Evolutionary conservation across 352 stramenopile genomes (phyloP).

Genomic region (Phytophthora cajani): DNA sequence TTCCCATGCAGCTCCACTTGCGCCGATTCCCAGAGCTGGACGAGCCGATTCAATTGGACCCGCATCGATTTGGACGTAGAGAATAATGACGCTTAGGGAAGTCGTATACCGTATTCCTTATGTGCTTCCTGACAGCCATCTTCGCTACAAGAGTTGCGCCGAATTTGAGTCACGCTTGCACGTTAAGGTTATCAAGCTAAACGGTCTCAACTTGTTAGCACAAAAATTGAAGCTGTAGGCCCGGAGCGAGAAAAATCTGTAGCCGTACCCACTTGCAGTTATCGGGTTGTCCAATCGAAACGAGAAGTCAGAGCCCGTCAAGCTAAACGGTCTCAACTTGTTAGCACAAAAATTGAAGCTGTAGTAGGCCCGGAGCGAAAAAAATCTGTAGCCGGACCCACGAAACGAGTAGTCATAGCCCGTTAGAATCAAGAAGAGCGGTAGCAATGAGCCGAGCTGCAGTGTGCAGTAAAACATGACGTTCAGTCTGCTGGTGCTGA

Average conservation of each 20-base stretch:
- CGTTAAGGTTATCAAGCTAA: no score
- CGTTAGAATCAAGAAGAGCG: not conserved
- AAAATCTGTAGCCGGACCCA: not conserved
- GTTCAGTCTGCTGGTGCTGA: not conserved
- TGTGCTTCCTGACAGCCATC: no score
- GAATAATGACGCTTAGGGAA: no score
- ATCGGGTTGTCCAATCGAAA: not conserved
- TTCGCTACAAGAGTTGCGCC: no score
- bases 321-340: no score
- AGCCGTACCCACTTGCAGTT: not conserved
- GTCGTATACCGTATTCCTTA: no score
- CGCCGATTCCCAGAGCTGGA: not conserved
- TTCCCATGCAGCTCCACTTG: conserved; percentile 4
- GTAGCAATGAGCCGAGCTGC: not conserved
- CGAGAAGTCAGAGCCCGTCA: no score
- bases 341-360: no score
- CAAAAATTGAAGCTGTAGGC: no score
- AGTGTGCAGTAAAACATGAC: not conserved
- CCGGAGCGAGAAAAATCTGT: not conserved
- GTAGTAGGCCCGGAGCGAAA: no score
- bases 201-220: no score
- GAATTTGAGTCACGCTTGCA: no score
- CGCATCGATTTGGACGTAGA: not conserved
- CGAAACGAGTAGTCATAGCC: not conserved
- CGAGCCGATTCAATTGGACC: not conserved